Base-by-base conservation (phyloP, 2,329 filamentous ascomycete genomes). In the Clonostachys byssicola region DNA sequence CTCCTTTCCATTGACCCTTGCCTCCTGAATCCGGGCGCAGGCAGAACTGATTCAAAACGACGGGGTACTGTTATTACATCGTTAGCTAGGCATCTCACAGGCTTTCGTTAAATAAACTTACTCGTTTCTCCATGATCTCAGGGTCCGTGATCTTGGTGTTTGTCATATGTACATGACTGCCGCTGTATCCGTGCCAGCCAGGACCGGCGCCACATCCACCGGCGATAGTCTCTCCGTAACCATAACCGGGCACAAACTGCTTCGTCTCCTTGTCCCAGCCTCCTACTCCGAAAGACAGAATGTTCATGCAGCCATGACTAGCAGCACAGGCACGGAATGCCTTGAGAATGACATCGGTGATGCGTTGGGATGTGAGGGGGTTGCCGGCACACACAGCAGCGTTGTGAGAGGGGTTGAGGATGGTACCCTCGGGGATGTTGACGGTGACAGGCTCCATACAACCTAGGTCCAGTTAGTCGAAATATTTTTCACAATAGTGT, bases 361-460 rank as follows among this genome's bases (percentile, higher is more conserved):
- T 83, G 43, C 89, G 81, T 61, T 94, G 89, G 18, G 77, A 81
- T 0, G 89, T 94, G 9, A 92, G 74, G 1, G 92, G 88, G 59
- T 94, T 94, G 46, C 89, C 89, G 41, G 88, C 89, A 0, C 92
- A 88, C 0, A 94, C 89, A 1, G 89, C 89, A 1, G 89, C 88
- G 42, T 83, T 83, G 59, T 86, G 84, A 0, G 84, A 87, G 0
- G 89, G 89, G 0, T 81, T 85, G 34, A 95, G 78, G 60, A 94
- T 86, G 12, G 80, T 86, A 53, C 81, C 80, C 7, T 81, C 77
- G 0, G 88, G 87, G 43, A 92, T 89, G 42, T 75, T 73, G 59
- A 94, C 86, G 47, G 81, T 77, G 56, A 94, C 87, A 1, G 89
- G 89, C 44, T 81, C 81, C 4, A 94, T 72, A 53, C 89, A 95